phyloP scores from a whole-genome alignment of 192 early-diverging fungal species.

The Diversispora epigaea region DNA sequence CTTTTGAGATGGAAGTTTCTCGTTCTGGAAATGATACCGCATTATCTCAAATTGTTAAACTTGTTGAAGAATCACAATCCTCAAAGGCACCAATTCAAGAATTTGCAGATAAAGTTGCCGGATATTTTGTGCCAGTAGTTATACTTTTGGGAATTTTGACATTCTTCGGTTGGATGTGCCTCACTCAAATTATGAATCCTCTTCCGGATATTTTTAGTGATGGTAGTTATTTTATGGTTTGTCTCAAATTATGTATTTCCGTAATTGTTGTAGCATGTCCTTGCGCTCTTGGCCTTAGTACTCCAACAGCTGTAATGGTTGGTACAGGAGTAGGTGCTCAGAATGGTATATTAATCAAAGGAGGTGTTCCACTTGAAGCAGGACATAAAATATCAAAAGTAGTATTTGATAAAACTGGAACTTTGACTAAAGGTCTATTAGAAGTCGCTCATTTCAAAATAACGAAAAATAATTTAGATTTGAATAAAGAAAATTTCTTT shows the following conservation, averaged over 20 bases:
- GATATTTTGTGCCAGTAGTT: constrained; percentile 89
- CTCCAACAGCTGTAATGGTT: constrained; percentile 98
- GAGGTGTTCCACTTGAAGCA: constrained; percentile 80
- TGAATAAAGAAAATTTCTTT: constrained; percentile 55
- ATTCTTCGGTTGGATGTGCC: constrained; percentile 73
- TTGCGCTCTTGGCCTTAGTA: constrained; percentile 93
- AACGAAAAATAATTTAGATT: constrained; percentile 33
- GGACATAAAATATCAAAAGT: constrained; percentile 80
- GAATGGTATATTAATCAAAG: constrained; percentile 95
- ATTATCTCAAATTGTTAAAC: constrained; percentile 85
- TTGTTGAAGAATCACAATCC: constrained; percentile 93
- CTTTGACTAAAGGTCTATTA: constrained; percentile 77
- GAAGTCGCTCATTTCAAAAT: constrained; percentile 56
- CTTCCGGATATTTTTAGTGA: constrained; percentile 46
- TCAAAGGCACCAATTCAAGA: constrained; percentile 95
- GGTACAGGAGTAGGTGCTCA: constrained; percentile 96
- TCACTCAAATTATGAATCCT: constrained; percentile 47
- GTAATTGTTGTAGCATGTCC: constrained; percentile 97
- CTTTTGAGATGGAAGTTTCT: constrained; percentile 80
- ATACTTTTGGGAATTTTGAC: constrained; percentile 71
- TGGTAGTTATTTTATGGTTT: constrained; percentile 72
- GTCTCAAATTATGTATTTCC: constrained; percentile 86
- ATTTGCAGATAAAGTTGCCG: constrained; percentile 86
- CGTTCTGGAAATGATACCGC: constrained; percentile 91
- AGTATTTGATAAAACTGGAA: constrained; percentile 99